Base-by-base conservation (phyloP, 2,329 filamentous ascomycete genomes). In the Hyphodiscus sp. region DNA sequence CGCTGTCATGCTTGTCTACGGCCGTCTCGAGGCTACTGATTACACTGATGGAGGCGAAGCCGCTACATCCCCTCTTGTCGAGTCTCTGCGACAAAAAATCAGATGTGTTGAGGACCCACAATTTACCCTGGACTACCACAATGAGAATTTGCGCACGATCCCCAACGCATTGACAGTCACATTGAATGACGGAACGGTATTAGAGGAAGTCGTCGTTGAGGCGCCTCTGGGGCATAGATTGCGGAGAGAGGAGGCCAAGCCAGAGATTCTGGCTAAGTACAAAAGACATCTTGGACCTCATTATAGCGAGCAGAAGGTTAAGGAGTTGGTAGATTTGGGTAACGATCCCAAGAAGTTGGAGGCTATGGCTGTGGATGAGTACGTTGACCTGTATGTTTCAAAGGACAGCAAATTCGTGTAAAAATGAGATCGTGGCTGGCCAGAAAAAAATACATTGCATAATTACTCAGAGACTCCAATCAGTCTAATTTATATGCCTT, bases 81-180 rank as follows among this genome's bases (percentile, higher is more conserved):
- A 97, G 74, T 88, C 86, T 53, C 86, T 99, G 58, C 86, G 94
- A 69, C 80, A 95, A 77, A 89, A 89, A 78, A 97, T 99, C 77
- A 85, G 83, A 73, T 99, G 94, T 73, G 90, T 96, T 51, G 94
- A 99, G 76, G 94, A 99, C 74, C 87, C 90, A 54, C 82, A 92
- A 73, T 97, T 91, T 80, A 97, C 94, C 63, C 75, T 79, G 69
- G 92, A 97, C 74, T 99, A 99, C 83, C 94, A 99, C 71, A 81
- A 97, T 77, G 90, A 94, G 29, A 77, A 80, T 63, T 89, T 95
- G 77, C 89, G 94, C 66, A 96, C 91, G 73, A 99, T 99, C 74
- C 90, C 91, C 72, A 99, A 99, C 76, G 94, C 91, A 9, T 79
- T 99, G 61, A 96, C 91, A 29, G 91, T 99, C 55, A 92, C 87